phyloP scores from a whole-genome alignment of 2,329 filamentous ascomycete genomes.

The Lojkania enalia region DNA sequence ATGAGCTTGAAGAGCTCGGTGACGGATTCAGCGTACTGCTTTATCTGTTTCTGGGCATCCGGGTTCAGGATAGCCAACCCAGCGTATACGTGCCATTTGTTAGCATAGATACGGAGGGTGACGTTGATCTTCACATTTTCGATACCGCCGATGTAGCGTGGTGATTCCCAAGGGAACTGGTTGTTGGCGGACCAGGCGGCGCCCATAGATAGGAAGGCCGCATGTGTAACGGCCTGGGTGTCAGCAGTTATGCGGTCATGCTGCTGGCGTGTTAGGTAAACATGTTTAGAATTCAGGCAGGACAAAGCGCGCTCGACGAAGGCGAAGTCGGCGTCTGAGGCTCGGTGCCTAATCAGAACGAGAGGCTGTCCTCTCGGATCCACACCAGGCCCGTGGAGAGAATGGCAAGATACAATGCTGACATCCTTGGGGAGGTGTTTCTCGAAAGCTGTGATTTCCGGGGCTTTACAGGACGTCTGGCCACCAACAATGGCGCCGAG shows the following conservation, averaged over 20 bases:
- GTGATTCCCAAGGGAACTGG: conserved; percentile 95
- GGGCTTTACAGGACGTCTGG: conserved; percentile 97
- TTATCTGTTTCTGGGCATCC: conserved; percentile 86
- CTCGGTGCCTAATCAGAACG: conserved; percentile 91
- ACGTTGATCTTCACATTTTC: conserved; percentile 99
- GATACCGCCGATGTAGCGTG: conserved; percentile 94
- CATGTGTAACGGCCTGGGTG: conserved; percentile 97
- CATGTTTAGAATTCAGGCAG: conserved; percentile 82
- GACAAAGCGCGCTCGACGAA: conserved; percentile 81
- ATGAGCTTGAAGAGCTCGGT: conserved; percentile 97
- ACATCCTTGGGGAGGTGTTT: conserved; percentile 84
- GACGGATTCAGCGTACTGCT: conserved; percentile 88
- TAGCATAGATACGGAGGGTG: conserved; percentile 93
- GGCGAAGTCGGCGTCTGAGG: conserved; percentile 71
- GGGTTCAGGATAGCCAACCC: conserved; percentile 97
- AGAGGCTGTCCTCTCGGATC: conserved; percentile 88
- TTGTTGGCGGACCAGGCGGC: conserved; percentile 94
- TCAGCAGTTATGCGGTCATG: conserved; percentile 98
- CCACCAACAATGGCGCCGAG: conserved; percentile 93
- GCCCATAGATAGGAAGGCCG: conserved; percentile 94
- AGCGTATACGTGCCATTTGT: conserved; percentile 99
- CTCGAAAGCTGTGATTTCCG: conserved; percentile 93
- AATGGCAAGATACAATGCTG: conserved; percentile 94
- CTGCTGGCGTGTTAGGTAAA: conserved; percentile 81
- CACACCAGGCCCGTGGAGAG: conserved; percentile 89